phyloP scores from a whole-genome alignment of 2,329 filamentous ascomycete species.

The Phoma sp. region DNA sequence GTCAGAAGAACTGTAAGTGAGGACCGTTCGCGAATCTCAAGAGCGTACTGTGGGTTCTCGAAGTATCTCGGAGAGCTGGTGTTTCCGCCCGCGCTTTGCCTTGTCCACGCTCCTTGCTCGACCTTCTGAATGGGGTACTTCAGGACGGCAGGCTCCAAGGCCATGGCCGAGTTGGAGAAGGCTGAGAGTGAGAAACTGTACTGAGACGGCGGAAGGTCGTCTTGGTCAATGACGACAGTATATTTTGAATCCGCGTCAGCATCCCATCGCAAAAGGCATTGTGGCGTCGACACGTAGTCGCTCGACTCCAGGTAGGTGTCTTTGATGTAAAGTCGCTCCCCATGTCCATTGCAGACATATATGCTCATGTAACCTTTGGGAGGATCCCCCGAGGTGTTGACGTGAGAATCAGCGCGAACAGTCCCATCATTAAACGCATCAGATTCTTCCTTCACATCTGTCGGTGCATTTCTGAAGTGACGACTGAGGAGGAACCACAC shows the following conservation, averaged over 20 bases:
- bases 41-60: slow-evolving; percentile 85
- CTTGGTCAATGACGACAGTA: slow-evolving; percentile 77
- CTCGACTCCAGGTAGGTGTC: slow-evolving; percentile 76
- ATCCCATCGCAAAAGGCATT: slow-evolving; percentile 82
- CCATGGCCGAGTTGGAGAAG: slow-evolving; percentile 72
- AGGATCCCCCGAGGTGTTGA: slow-evolving; percentile 37
- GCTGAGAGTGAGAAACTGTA: slow-evolving; percentile 90
- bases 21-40: slow-evolving; percentile 65
- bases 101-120: slow-evolving; percentile 74
- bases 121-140: slow-evolving; percentile 67
- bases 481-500: slow-evolving; percentile 88
- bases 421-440: slow-evolving; percentile 44
- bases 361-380: slow-evolving; percentile 83
- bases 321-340: slow-evolving; percentile 75
- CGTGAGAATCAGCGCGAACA: slow-evolving; percentile 29
- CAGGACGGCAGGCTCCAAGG: slow-evolving; percentile 68
- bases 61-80: slow-evolving; percentile 77
- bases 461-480: slow-evolving; percentile 73
- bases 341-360: slow-evolving; percentile 76
- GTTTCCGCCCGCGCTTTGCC: slow-evolving; percentile 83
- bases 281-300: slow-evolving; percentile 92
- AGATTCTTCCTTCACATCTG: slow-evolving; percentile 46
- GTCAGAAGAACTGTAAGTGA: slow-evolving; percentile 78
- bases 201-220: slow-evolving; percentile 73
- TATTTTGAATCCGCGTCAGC: slow-evolving; percentile 60